A percentile compares a stretch with the other conserved stretches of the same genome.
phyloP scores from a whole-genome alignment of 2,329 filamentous ascomycete genomes.

The Rhinocladiella similis region DNA sequence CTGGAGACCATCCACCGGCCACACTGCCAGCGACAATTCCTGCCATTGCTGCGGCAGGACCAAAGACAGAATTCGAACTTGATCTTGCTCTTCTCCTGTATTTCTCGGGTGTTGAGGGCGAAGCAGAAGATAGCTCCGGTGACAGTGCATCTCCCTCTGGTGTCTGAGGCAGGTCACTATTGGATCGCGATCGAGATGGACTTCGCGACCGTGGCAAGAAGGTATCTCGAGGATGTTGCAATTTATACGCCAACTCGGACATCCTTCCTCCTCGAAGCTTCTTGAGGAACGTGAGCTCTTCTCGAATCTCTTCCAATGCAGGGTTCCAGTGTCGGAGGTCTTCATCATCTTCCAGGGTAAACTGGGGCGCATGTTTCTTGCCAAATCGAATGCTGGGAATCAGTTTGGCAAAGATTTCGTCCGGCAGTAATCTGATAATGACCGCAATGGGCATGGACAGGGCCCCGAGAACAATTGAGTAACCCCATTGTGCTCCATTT shows the following conservation, averaged over 20 bases:
- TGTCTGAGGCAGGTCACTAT: constrained; percentile 44
- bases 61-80: constrained; percentile 59
- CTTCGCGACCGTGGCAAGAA: constrained; percentile 38
- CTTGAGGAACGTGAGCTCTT: constrained; percentile 65
- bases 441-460: constrained; percentile 54
- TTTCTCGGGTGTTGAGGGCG: constrained; percentile 57
- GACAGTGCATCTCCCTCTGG: constrained; percentile 39
- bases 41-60: constrained; percentile 64
- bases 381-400: constrained; percentile 36
- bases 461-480: constrained; percentile 51
- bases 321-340: constrained; percentile 59
- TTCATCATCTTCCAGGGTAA: constrained; percentile 41
- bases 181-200: constrained; percentile 39
- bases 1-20: constrained; percentile 61
- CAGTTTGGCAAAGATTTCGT: constrained; percentile 47
- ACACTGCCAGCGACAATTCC: constrained; percentile 67
- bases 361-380: constrained; percentile 22
- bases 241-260: constrained; percentile 59
- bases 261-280: constrained; percentile 64
- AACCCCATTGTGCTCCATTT: constrained; percentile 56
- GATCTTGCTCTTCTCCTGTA: constrained; percentile 53
- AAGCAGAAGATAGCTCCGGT: constrained; percentile 38
- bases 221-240: constrained; percentile 59
- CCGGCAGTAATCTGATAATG: constrained; percentile 53
- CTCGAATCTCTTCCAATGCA: constrained; percentile 61